Percentiles rank a stretch among this genome's conserved stretches.
Conservation (phyloP, 2,329 filamentous ascomycete species). For the Macrophomina pseudophaseolina region DNA sequence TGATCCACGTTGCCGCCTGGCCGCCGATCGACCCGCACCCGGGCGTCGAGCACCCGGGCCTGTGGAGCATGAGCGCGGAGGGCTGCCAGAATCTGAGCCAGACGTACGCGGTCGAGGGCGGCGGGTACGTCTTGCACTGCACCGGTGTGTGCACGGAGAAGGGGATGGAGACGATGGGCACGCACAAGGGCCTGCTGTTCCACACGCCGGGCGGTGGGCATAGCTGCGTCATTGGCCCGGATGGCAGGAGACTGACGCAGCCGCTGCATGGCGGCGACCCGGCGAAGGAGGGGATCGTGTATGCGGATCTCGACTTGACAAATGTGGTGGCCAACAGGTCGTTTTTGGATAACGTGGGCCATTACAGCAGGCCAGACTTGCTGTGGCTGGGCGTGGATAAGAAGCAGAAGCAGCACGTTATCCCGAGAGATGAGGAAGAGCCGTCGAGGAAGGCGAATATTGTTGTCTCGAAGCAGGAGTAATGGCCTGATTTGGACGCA, state of each 20-base stretch:
- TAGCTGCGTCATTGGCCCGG: constrained; percentile 58
- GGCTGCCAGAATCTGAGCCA: constrained; percentile 53
- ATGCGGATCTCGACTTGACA: constrained; percentile 57
- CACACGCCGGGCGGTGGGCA: constrained; percentile 51
- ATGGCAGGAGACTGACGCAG: constrained; percentile 54
- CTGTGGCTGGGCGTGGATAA: constrained; percentile 17
- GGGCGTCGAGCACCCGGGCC: constrained; percentile 1
- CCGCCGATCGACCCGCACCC: constrained; percentile 35
- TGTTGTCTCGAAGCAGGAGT: neutral
- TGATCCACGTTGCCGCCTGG: constrained; percentile 50
- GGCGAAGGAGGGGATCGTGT: constrained; percentile 55
- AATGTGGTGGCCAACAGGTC: constrained; percentile 34
- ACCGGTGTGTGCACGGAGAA: constrained; percentile 54
- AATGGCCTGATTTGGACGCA: too few relatives aligned
- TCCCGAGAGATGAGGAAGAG: neutral
- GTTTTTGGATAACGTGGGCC: neutral
- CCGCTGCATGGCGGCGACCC: constrained; percentile 38
- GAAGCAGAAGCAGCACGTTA: constrained; percentile 4
- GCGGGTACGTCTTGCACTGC: constrained; percentile 60
- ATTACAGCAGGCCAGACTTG: constrained; percentile 16
- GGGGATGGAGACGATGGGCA: constrained; percentile 52
- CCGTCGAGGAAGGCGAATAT: neutral
- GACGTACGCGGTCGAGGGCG: constrained; percentile 62
- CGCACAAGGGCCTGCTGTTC: constrained; percentile 49
- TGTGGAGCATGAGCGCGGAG: constrained; percentile 17